phyloP scores from a whole-genome alignment of 148 eudicot genomes.

The Silene conica region DNA sequence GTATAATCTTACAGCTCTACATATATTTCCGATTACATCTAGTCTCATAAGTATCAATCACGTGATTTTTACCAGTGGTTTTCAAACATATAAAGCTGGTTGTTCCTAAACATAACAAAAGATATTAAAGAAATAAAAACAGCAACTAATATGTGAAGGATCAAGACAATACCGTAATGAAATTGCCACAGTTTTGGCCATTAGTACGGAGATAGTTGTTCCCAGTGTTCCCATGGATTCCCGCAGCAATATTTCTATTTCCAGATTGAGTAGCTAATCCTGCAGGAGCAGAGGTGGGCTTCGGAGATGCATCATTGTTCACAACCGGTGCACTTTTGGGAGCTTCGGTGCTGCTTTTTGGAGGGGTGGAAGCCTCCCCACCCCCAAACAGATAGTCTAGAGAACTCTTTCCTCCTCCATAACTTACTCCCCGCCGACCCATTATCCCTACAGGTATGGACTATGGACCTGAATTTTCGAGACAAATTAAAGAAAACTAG shows the following conservation, averaged over 20 bases:
- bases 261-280: constrained; percentile 15
- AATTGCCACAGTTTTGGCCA: constrained; percentile 43
- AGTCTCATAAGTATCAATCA: not conserved
- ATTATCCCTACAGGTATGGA: constrained; percentile 19
- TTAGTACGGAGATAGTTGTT: constrained; percentile 36
- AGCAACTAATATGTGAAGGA: not conserved
- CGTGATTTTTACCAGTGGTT: not conserved
- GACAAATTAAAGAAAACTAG: not conserved
- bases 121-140: not conserved
- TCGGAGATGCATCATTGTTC: constrained; percentile 27
- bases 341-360: constrained; percentile 21
- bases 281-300: constrained; percentile 24
- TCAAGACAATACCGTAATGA: constrained; percentile 29
- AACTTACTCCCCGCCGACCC: constrained; percentile 78
- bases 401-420: constrained; percentile 70
- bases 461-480: constrained; percentile 12
- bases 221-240: constrained; percentile 25
- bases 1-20: not conserved
- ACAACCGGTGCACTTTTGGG: constrained; percentile 19
- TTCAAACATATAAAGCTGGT: not conserved
- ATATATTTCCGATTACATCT: not conserved
- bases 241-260: constrained; percentile 33
- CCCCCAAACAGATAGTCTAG: constrained; percentile 47
- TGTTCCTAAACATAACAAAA: not conserved
- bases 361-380: constrained; percentile 28